Evolutionary conservation across 305 asterid species (phyloP).

Genomic region (Lippia alba): DNA sequence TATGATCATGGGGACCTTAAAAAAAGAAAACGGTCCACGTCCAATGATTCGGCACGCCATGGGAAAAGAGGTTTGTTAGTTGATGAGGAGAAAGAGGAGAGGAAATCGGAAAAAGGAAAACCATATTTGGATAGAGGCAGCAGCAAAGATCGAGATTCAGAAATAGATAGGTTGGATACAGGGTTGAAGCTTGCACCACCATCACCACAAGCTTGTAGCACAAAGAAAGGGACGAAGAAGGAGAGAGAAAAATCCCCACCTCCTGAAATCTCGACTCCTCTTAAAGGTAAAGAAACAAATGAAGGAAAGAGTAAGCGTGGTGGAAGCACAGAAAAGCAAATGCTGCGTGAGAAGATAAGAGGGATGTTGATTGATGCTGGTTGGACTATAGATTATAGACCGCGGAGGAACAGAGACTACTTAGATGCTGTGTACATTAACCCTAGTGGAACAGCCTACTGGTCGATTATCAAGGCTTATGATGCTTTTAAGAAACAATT

Average conservation of each 20-base stretch:
- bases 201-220: conserved; percentile 45
- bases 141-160: conserved; percentile 43
- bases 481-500: conserved; percentile 84
- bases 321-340: conserved; percentile 93
- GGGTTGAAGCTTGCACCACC: conserved; percentile 63
- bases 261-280: conserved; percentile 40
- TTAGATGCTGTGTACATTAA: conserved; percentile 89
- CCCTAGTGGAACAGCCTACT: conserved; percentile 93
- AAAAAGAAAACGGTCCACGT: conserved; percentile 46
- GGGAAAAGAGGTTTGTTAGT: conserved; percentile 39
- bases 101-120: conserved; percentile 44
- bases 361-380: conserved; percentile 82
- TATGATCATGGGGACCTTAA: conserved; percentile 44
- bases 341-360: conserved; percentile 82
- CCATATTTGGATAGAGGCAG: conserved; percentile 41
- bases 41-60: conserved; percentile 38
- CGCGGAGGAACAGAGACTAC: conserved; percentile 87
- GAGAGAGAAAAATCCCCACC: conserved; percentile 51
- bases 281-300: conserved; percentile 44
- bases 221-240: conserved; percentile 55
- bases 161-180: conserved; percentile 56
- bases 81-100: conserved; percentile 48
- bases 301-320: conserved; percentile 59
- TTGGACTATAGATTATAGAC: conserved; percentile 97
- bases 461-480: conserved; percentile 97